Base-by-base conservation (phyloP, 805 yeast genomes). In the Myxozyma mucilagina region DNA sequence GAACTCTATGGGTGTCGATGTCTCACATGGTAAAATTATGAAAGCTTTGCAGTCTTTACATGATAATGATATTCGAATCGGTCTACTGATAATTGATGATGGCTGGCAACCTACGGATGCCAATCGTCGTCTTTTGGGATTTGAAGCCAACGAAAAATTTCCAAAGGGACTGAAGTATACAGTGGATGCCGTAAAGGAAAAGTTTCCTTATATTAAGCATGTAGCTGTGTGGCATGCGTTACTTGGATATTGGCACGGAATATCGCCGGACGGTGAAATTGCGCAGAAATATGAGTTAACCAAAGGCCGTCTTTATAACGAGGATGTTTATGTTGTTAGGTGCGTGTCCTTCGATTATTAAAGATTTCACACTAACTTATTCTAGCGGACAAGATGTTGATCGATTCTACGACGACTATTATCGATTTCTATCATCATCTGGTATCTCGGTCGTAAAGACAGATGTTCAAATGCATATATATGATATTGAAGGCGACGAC, bases 141-240 rank as follows among this genome's bases (percentile, higher is more conserved):
- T 69, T 31, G 66, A 67, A 41, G 72, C 75, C 14, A 61, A 63
- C 48, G 52, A 52, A 4, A 58, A 66, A 36, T 72, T 72, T 48
- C 73, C 74, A 1, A 50, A 48, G n/a, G 74, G 75, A 2, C 65
- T 72, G 16, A 67, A 69, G 43, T 68, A 65, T 13, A 54, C 69
- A 4, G 71, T 72, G 3, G 60, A 59, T 3, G 57, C 61, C 9
- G 66, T 72, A 18, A 57, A 56, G 44, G 29, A 24, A 6, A 42
- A 48, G 14, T 66, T 54, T 47, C 69, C 69, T 4, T 72, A 72
- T 50, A 63, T 72, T 11, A 55, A 53, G 45, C 70, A 70, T 31
- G 69, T 72, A 29, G 71, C 70, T 7, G 74, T 72, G n/a, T 71
- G 74, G 74, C 71, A 72, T 34, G 71, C 74, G 1, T 47, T 72